Base-by-base conservation (phyloP, 345 rosid species). In the Salix dunnii region DNA sequence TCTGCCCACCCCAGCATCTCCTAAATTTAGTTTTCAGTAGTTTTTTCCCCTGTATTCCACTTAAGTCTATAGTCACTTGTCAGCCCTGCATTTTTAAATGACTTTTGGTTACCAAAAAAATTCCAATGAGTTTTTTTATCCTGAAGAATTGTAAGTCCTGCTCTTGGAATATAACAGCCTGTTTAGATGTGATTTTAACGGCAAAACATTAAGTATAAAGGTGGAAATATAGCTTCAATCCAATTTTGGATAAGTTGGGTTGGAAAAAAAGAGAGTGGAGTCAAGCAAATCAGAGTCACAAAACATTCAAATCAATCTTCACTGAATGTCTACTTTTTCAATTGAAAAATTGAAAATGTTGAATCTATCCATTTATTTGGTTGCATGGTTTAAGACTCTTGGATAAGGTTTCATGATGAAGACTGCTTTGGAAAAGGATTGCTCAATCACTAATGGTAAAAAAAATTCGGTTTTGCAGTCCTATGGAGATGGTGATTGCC, bases 391-490 rank as follows among this genome's bases (percentile, higher is more conserved):
- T 65, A 17, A 28, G 6, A 12, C 1, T 11, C 13, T 20, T 3
- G 12, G 28, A 43, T 48, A 27, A 46, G 71, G 51, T 68, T 49
- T 14, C 33, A 46, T 33, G 27, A 0, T 74, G 48, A 12, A 46
- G 16, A 12, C 49, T 13, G 43, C 20, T 65, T 35, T 20, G 58
- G 36, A 72, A 36, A 36, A 6, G 31, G 30, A 35, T 53, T 72
- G 21, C 23, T 51, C 5, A 13, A 11, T 51, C 23, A 33, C 71
- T 23, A 21, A 66, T 33, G 30, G 66, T 25, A 7, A 36, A 67
- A 23, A 23, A 53, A 23, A 3, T 25, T 67, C 23, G 10, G 49
- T 31, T 75, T 35, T 68, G 73, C 78, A 76, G 73, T 36, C n/a
- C 18, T 27, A 28, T 33, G 48, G 51, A 25, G 51, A 23, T 31